Conservation (phyloP, 2,329 filamentous ascomycete genomes). For the Colletotrichum tanaceti region DNA sequence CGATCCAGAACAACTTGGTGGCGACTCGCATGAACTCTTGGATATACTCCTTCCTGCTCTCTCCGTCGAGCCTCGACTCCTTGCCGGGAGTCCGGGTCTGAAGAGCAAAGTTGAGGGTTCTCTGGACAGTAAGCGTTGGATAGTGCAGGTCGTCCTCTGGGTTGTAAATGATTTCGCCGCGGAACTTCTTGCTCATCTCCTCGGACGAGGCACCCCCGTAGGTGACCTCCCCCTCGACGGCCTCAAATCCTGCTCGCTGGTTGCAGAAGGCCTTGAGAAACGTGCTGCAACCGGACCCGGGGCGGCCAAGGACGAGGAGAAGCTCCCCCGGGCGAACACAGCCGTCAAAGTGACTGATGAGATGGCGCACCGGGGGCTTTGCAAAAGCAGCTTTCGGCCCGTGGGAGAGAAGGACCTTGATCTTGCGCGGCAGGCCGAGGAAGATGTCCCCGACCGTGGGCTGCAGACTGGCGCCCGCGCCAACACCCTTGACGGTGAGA, state of each 20-base stretch:
- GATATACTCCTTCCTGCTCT: conserved; percentile 66
- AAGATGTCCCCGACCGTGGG: conserved; percentile 56
- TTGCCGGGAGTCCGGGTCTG: conserved; percentile 67
- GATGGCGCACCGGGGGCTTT: conserved; percentile 50
- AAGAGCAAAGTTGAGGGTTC: conserved; percentile 75
- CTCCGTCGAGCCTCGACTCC: conserved; percentile 66
- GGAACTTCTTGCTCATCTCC: conserved; percentile 64
- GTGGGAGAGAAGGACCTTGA: conserved; percentile 44
- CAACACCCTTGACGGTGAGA: conserved; percentile 76
- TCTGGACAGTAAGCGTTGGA: conserved; percentile 73
- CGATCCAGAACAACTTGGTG: conserved; percentile 76
- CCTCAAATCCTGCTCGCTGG: conserved; percentile 72
- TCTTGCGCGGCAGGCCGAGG: conserved; percentile 45
- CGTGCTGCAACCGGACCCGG: conserved; percentile 68
- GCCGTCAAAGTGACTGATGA: conserved; percentile 66
- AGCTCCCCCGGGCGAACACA: conserved; percentile 67
- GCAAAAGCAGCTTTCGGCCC: conserved; percentile 49
- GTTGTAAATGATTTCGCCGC: conserved; percentile 73
- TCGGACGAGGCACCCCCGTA: conserved; percentile 64
- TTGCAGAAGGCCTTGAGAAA: conserved; percentile 75
- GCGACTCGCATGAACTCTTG: conserved; percentile 69
- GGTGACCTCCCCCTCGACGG: conserved; percentile 72
- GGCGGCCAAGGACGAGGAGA: conserved; percentile 67
- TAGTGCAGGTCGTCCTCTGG: conserved; percentile 79
- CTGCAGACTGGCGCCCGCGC: conserved; percentile 69